Conservation (phyloP, 495 filamentous ascomycete species). For the Podospora australis region DNA sequence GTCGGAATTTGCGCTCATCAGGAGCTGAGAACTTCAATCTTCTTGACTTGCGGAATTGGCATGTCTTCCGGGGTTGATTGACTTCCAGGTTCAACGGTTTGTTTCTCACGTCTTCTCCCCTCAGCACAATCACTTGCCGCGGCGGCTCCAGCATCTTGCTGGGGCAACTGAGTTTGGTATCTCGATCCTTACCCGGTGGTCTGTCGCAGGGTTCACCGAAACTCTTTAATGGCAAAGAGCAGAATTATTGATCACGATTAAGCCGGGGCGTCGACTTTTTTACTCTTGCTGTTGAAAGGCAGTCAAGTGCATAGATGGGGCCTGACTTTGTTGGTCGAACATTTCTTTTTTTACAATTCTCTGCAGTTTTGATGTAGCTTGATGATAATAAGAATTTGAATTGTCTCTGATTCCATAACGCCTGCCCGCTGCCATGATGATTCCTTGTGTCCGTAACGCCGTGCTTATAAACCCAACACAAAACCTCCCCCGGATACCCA, state of each 20-base stretch:
- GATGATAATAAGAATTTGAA: background rate
- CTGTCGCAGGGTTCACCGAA: slow-evolving; percentile 18
- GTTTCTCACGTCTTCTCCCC: background rate
- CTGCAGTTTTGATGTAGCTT: background rate
- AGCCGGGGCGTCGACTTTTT: slow-evolving; percentile 76
- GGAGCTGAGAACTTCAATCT: too few relatives aligned
- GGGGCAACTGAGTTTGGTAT: slow-evolving; percentile 43
- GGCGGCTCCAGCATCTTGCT: slow-evolving; percentile 32
- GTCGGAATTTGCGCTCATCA: too few relatives aligned
- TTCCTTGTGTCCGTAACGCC: background rate
- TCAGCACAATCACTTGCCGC: slow-evolving; percentile 21
- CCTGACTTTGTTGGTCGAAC: slow-evolving; percentile 86
- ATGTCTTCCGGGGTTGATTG: background rate
- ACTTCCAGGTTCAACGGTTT: background rate
- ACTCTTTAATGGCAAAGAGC: slow-evolving; percentile 39
- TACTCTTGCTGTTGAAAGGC: slow-evolving; percentile 71
- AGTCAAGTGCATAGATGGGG: slow-evolving; percentile 71
- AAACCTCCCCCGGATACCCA: background rate
- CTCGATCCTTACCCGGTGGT: slow-evolving; percentile 40
- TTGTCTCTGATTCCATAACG: background rate
- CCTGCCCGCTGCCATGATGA: too few relatives aligned
- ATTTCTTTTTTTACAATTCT: slow-evolving; percentile 22
- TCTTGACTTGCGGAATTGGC: background rate
- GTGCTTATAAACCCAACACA: background rate
- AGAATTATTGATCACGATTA: slow-evolving; percentile 69